These are phyloP conservation scores for Gossypium sturtianum DNA, from an alignment of 345 rosid species.

Conservation along the genomic window DNA sequence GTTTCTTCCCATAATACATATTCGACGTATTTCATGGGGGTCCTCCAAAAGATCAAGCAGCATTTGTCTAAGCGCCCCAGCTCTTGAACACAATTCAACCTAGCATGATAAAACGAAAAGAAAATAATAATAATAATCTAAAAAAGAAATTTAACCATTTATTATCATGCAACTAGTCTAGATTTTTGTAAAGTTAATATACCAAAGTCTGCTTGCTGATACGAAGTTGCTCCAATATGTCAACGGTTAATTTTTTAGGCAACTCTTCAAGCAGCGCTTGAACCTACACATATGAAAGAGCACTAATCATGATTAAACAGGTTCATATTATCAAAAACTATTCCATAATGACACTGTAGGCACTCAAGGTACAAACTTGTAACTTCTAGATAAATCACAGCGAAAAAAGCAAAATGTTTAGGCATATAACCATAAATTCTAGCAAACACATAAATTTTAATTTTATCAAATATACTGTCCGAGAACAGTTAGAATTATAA, in stretches of 20 bases:
- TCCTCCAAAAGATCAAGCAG: constrained; percentile 97
- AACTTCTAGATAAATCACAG: background rate
- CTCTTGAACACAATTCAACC: constrained; percentile 95
- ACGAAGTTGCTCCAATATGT: constrained; percentile 90
- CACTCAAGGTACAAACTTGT: constrained; percentile 5
- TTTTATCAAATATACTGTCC: background rate
- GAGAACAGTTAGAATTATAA: background rate
- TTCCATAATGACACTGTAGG: background rate
- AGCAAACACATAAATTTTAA: background rate
- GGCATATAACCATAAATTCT: background rate
- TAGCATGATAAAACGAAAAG: constrained; percentile 21
- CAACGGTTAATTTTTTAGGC: constrained; percentile 81
- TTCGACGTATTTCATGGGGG: constrained; percentile 88
- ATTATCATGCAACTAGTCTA: background rate
- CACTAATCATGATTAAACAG: background rate
- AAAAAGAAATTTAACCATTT: constrained; percentile 3
- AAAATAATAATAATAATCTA: background rate
- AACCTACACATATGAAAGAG: constrained; percentile 54
- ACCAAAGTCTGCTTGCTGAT: constrained; percentile 94
- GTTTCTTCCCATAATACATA: constrained; percentile 89
- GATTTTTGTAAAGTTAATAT: constrained; percentile 15
- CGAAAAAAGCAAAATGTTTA: background rate
- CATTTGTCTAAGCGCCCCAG: constrained; percentile 94
- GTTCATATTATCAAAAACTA: background rate
- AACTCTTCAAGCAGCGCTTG: constrained; percentile 74